A percentile compares a stretch with the other conserved stretches of the same genome.
These are phyloP conservation scores for Lichtheimia hyalospora DNA, from an alignment of 371 early-diverging fungal species.

Conservation along the genomic window DNA sequence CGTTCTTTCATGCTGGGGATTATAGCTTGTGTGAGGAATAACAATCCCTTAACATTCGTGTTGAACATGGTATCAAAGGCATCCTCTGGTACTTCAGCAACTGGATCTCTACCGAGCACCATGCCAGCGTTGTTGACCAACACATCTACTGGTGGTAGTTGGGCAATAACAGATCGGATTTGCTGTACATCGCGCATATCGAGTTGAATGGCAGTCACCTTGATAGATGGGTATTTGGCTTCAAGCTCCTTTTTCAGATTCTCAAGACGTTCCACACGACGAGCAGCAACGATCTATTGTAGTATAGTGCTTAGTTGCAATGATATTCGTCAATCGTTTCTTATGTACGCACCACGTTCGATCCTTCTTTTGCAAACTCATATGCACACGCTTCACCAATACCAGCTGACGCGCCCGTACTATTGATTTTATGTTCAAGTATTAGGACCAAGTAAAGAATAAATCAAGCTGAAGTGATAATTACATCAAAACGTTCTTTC, in stretches of 20 bases:
- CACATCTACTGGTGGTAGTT: conserved; percentile 74
- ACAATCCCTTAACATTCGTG: conserved; percentile 89
- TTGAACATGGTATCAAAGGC: conserved; percentile 83
- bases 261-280: conserved; percentile 73
- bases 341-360: conserved; percentile 60
- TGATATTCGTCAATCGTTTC: neutral
- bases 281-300: conserved; percentile 71
- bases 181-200: conserved; percentile 72
- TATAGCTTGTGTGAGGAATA: conserved; percentile 81
- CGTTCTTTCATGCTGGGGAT: conserved; percentile 82
- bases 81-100: conserved; percentile 62
- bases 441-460: neutral
- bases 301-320: neutral
- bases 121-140: conserved; percentile 77
- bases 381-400: conserved; percentile 87
- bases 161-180: conserved; percentile 56
- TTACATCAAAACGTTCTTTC: conserved; percentile 61
- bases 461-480: neutral
- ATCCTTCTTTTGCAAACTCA: conserved; percentile 83
- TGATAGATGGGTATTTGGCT: conserved; percentile 50
- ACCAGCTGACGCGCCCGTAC: conserved; percentile 93
- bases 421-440: conserved; percentile 12
- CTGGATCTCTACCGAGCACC: conserved; percentile 80
- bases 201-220: conserved; percentile 63
- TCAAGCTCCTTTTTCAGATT: conserved; percentile 53